Evolutionary conservation across 1,139 yeast genomes (phyloP), one percentile per base, ranked within the genome.

Genomic region (Hyphopichia wangnamkhiaoensis): DNA sequence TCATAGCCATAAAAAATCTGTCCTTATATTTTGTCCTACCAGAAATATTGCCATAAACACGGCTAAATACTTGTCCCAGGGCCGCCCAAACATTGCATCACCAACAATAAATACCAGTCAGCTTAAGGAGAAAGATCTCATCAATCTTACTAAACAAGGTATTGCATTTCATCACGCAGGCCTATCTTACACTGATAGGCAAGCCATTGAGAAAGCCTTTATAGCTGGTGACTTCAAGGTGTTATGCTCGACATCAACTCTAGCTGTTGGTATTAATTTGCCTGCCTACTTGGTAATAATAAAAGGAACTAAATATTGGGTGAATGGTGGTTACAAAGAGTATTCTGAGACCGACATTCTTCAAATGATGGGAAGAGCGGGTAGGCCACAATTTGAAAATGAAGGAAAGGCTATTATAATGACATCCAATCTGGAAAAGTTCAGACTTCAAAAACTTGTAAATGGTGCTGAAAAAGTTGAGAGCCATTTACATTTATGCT

Each of bases 341-440:
- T 79, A 79, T 41, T 66, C 79, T 5, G 82, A 79, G 34, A 67
- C 77, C 48, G 84, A 79, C 51, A 61, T 80, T 35, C 55, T 77
- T 35, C 84, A 79, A 54, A 80, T 80, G 84, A 69, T 79, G 56
- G 84, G 84, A 7, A 62, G 82, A 48, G 81, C 82, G 3, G 84
- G 84, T 2, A 63, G 69, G 40, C 83, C 84, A 0, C 79, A 76
- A 35, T 77, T 68, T 52, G 84, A 78, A 46, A 65, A 59, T 2
- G 69, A 68, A 29, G 84, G 74, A n/a, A 59, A 51, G 32, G 79
- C 82, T 3, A 68, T 79, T 2, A 71, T 80, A 12, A 64, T 79
- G 68, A 80, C 86, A 0, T 67, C 68, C 6, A 43, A 50, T 2
- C 54, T 55, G 1, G 63, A 64, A 37, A 65, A 61, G 31, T 42